Evolutionary conservation across 1,284 basidiomycete species (phyloP), one percentile per base, ranked within the genome.

Genomic region (Melampsora occidentalis): DNA sequence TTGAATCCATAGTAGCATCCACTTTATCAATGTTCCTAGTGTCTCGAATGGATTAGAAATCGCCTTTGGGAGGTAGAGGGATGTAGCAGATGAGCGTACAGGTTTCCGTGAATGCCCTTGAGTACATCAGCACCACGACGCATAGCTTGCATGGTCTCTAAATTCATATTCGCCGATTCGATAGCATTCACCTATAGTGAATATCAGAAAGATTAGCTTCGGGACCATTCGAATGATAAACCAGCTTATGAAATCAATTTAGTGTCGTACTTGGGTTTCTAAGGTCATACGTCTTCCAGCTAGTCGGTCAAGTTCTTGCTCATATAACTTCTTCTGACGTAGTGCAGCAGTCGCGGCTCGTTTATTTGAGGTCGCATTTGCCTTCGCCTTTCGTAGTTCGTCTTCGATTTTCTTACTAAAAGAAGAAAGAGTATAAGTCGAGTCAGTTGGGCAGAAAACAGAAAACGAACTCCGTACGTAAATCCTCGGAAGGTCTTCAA

Each of bases 121-220:
- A 99, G 87, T 20, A 92, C 97, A 79, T 91, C 90, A 0, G 94
- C 89, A 59, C 93, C 97, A 84, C 93, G 92, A 90, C 94, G 95
- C 94, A 99, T 98, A 35, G 93, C 95, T 35, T 89, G 86, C 92
- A 99, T 95, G 39, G 94, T 98, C 87, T 98, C 95, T 82, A 93
- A 91, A 84, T 99, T 99, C 85, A 99, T 89, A 86, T 98, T 99
- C 67, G 97, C 97, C 25, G 92, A 94, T 84, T 99, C 97, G 77
- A 99, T 89, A 42, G 96, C 96, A 84, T 97, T 96, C 79, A 99
- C 86, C 85, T 86, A 78, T 33, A 2, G 57, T 70, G 5, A 65
- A 75, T 18, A 42, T 20, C 10, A 46, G 35, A 42, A 18, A 70
- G n/a, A 18, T 22, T 51, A 42, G 22, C 16, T 22, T 59, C n/a